Evolutionary conservation across 768 basidiomycete species (phyloP), one percentile per base, ranked within the genome.

Genomic region (Naganishia kalamii): DNA sequence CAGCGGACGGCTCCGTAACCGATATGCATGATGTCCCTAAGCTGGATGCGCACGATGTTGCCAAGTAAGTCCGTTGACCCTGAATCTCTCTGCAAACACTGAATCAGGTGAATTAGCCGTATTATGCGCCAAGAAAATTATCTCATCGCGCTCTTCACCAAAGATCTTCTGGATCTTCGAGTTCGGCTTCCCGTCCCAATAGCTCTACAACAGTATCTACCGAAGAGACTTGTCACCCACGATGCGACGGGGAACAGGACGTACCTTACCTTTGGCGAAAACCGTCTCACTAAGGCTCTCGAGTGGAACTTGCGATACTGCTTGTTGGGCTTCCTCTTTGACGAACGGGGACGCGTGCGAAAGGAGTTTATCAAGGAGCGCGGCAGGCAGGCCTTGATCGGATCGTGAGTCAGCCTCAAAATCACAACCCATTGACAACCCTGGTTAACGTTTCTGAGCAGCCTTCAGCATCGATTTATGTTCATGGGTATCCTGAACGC

Each of bases 41-140:
- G 75, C 85, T 99, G 7, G 96, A 99, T 71, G 96, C 94, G 1
- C 96, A 99, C 75, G 94, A 98, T 78, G 86, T 98, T 60, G 94
- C 94, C 4, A 98, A 97, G 78, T 79, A 47, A 70, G 78, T 68
- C 21, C 0, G 8, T 30, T 5, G 10, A 17, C 8, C 17, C 32
- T 13, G 17, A 29, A 29, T 50, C 57, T 17, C 3, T 15, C 15
- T 19, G n/a, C n/a, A 33, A n/a, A 11, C 27, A 0, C 13, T 5
- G 15, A 50, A 44, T 6, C 51, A 37, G 62, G 62, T n/a, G 33
- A 15, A 49, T 27, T 54, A 79, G 77, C 75, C 88, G 96, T 59
- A 97, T 99, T 72, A 84, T 99, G 85, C 85, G 96, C 33, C 91
- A 97, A 76, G 96, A 98, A 75, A 99, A 99, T 79, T 99, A 98